Percentiles rank a stretch among this genome's conserved stretches.
Evolutionary conservation across 2,329 filamentous ascomycete species (phyloP).

Genomic region (Pseudogymnoascus sp.): DNA sequence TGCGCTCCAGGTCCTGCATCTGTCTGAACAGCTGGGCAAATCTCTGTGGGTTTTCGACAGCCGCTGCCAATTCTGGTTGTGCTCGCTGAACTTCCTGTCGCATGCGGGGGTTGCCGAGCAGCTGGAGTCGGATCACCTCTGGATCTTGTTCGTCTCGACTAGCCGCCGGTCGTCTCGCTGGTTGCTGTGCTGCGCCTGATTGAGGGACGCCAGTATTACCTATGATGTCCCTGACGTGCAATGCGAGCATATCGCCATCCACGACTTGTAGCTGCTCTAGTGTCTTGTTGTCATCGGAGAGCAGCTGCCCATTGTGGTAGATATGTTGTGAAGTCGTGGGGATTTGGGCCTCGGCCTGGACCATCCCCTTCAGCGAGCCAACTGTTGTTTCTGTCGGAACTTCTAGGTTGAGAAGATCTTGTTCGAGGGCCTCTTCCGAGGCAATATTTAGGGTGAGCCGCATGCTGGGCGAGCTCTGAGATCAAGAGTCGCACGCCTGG

Average conservation of each 20-base stretch:
- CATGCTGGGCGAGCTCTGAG: constrained; percentile 41
- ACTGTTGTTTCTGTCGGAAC: constrained; percentile 76
- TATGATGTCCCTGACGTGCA: constrained; percentile 62
- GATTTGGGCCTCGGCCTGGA: constrained; percentile 74
- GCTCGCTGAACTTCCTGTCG: constrained; percentile 62
- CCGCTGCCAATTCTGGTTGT: constrained; percentile 68
- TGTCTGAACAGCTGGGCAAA: constrained; percentile 67
- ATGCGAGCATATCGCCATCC: constrained; percentile 86
- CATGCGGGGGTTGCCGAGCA: constrained; percentile 69
- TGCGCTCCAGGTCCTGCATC: constrained; percentile 60
- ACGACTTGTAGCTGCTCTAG: constrained; percentile 71
- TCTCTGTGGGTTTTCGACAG: constrained; percentile 63
- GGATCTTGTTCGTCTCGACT: constrained; percentile 49
- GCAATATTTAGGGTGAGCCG: constrained; percentile 81
- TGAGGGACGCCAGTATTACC: constrained; percentile 36
- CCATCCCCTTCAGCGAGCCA: constrained; percentile 75
- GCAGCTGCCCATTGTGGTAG: constrained; percentile 79
- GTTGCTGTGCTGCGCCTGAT: constrained; percentile 22
- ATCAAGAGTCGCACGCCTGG: constrained; percentile 1
- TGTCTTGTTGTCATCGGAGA: constrained; percentile 70
- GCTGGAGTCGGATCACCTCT: constrained; percentile 73
- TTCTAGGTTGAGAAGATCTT: constrained; percentile 73
- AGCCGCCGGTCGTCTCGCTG: constrained; percentile 25
- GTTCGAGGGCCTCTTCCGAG: constrained; percentile 53
- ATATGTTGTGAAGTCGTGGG: constrained; percentile 68